Conservation (phyloP, 108 stramenopile genomes). For the Skeletonema tropicum region DNA sequence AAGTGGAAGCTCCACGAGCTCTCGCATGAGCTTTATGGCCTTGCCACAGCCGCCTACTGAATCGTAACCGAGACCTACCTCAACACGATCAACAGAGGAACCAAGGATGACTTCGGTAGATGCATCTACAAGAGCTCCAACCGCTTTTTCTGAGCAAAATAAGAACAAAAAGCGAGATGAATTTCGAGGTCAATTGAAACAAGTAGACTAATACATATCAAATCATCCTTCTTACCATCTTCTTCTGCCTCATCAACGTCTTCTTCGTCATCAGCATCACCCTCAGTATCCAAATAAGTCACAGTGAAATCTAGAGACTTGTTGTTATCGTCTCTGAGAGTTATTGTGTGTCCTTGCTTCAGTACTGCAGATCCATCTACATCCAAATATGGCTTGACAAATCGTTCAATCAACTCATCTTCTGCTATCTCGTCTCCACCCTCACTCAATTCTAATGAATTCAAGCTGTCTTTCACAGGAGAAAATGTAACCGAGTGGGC, state of each 20-base stretch:
- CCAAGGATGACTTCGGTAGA: constrained; percentile 67
- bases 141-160: constrained; percentile 28
- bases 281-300: constrained; percentile 66
- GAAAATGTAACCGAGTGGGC: constrained; percentile 71
- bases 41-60: constrained; percentile 95
- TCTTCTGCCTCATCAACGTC: constrained; percentile 36
- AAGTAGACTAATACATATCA: neutral
- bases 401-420: constrained; percentile 72
- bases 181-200: neutral
- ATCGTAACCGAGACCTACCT: constrained; percentile 92
- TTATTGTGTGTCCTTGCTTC: constrained; percentile 67
- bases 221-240: constrained; percentile 16
- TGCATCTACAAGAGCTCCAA: constrained; percentile 64
- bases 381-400: constrained; percentile 73
- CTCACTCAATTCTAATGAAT: constrained; percentile 57
- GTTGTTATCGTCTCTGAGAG: constrained; percentile 65
- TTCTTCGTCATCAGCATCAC: constrained; percentile 34
- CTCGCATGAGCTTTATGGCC: constrained; percentile 89
- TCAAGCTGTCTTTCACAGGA: constrained; percentile 78
- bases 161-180: neutral
- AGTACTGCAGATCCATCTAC: constrained; percentile 55
- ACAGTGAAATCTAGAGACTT: constrained; percentile 75
- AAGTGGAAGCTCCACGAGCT: constrained; percentile 95
- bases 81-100: constrained; percentile 60
- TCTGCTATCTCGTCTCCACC: constrained; percentile 75